These are phyloP conservation scores for Ailanthus altissimus DNA, from an alignment of 345 rosid genomes.

Conservation along the genomic window DNA sequence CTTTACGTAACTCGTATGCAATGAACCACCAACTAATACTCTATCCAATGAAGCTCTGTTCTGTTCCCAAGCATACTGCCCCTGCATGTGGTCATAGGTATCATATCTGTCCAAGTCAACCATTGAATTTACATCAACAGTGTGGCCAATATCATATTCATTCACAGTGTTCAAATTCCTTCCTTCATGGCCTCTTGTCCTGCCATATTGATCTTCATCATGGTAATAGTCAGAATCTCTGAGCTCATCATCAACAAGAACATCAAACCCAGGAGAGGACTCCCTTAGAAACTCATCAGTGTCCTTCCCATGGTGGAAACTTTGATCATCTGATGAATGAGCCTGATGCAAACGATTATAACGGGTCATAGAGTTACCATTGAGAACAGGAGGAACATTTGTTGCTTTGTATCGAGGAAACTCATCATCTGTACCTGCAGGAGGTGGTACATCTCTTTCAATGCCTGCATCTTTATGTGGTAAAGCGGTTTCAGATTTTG, in stretches of 20 bases:
- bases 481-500: conserved; percentile 34
- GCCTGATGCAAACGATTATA: conserved; percentile 46
- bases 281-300: conserved; percentile 69
- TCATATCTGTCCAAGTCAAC: conserved; percentile 53
- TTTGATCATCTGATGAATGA: conserved; percentile 52
- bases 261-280: conserved; percentile 97
- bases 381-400: conserved; percentile 33
- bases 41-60: conserved; percentile 56
- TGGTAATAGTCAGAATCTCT: conserved; percentile 68
- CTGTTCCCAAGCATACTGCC: conserved; percentile 63
- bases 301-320: conserved; percentile 61
- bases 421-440: conserved; percentile 38
- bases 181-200: conserved; percentile 53
- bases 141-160: conserved; percentile 52
- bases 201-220: conserved; percentile 69
- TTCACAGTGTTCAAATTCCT: conserved; percentile 48
- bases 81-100: conserved; percentile 51
- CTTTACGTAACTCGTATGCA: conserved; percentile 47
- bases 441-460: conserved; percentile 38
- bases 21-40: conserved; percentile 35
- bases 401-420: conserved; percentile 40
- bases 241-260: conserved; percentile 86
- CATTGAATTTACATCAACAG: conserved; percentile 47
- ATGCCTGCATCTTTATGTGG: conserved; percentile 33
- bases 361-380: conserved; percentile 39